These are phyloP conservation scores for Linnemannia hyalina DNA, from an alignment of 192 early-diverging fungal genomes.

Conservation along the genomic window DNA sequence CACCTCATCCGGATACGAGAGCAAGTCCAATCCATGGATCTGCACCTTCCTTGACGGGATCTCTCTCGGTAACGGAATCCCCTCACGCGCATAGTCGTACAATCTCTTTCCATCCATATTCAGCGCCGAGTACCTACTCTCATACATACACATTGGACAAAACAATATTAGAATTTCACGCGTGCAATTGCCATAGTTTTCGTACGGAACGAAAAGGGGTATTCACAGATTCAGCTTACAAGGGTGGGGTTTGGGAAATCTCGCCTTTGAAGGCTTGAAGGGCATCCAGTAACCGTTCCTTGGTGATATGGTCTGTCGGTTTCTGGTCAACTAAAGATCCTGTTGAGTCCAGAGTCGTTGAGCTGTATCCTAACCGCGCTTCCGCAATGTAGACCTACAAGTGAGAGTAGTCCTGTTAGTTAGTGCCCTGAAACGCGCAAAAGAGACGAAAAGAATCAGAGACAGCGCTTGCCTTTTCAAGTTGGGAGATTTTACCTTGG, in stretches of 20 bases:
- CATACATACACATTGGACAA: neutral
- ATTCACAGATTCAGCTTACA: constrained; percentile 57
- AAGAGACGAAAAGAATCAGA: neutral
- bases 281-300: constrained; percentile 44
- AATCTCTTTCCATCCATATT: constrained; percentile 76
- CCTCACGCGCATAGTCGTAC: constrained; percentile 78
- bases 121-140: constrained; percentile 73
- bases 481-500: constrained; percentile 18
- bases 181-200: neutral
- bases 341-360: constrained; percentile 49
- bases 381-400: constrained; percentile 44
- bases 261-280: constrained; percentile 70
- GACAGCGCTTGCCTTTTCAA: neutral
- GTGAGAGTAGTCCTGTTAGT: neutral
- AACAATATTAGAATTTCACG: neutral
- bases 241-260: constrained; percentile 73
- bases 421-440: neutral
- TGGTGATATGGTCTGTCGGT: constrained; percentile 57
- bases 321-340: constrained; percentile 51
- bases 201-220: neutral
- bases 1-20: constrained; percentile 38
- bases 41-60: constrained; percentile 57
- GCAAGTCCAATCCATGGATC: constrained; percentile 56
- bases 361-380: constrained; percentile 38
- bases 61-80: constrained; percentile 55